These are phyloP conservation scores for Diutina mesorugosa DNA, from an alignment of 1,139 yeast genomes.

Conservation along the genomic window DNA sequence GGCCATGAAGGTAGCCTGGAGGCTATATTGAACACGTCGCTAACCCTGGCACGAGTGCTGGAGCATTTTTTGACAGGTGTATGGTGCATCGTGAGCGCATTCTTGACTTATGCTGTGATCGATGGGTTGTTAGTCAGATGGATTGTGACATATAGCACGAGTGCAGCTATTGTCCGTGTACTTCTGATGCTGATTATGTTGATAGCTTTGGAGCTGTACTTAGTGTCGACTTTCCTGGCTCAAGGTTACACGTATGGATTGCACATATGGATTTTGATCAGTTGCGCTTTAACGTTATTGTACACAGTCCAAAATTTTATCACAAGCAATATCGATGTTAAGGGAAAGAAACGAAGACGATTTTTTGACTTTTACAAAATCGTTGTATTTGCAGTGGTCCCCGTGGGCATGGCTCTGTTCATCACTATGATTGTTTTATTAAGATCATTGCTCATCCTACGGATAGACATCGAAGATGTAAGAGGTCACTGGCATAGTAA, in stretches of 20 bases:
- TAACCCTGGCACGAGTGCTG: slow-evolving; percentile 48
- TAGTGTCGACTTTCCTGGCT: slow-evolving; percentile 45
- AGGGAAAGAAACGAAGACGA: slow-evolving; percentile 31
- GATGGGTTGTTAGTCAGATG: slow-evolving; percentile 90
- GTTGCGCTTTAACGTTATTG: slow-evolving; percentile 73
- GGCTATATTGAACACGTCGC: background rate
- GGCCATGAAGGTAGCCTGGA: slow-evolving; percentile 8
- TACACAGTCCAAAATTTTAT: slow-evolving; percentile 82
- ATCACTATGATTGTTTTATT: slow-evolving; percentile 79
- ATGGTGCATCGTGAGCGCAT: slow-evolving; percentile 82
- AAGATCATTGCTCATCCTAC: slow-evolving; percentile 58
- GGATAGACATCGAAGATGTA: slow-evolving; percentile 42
- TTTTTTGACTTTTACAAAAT: slow-evolving; percentile 76
- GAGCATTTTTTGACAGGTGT: slow-evolving; percentile 62
- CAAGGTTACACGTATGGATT: slow-evolving; percentile 47
- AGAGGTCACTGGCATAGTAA: background rate
- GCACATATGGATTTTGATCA: slow-evolving; percentile 84
- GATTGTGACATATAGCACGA: slow-evolving; percentile 80
- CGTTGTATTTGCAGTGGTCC: slow-evolving; percentile 92
- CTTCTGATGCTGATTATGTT: slow-evolving; percentile 69
- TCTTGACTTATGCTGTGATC: slow-evolving; percentile 68
- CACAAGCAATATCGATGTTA: slow-evolving; percentile 66
- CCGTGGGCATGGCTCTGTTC: slow-evolving; percentile 90
- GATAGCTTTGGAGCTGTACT: slow-evolving; percentile 55
- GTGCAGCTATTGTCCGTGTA: slow-evolving; percentile 81